A percentile compares a stretch with the other conserved stretches of the same genome.
Evolutionary conservation across 169 alveolate genomes (phyloP).

Genomic region (Perkinsus olseni): DNA sequence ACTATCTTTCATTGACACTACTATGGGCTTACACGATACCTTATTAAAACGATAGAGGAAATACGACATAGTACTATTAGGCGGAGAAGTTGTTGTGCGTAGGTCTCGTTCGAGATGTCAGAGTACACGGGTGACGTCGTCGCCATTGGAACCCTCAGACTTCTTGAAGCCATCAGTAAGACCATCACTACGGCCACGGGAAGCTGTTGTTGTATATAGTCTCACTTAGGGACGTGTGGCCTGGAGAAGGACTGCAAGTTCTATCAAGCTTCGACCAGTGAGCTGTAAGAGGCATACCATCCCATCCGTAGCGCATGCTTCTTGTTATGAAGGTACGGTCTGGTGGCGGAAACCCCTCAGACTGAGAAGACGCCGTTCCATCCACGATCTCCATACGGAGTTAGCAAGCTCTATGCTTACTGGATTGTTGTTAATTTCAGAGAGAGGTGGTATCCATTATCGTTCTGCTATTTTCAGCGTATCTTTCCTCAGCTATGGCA

Average conservation of each 20-base stretch:
- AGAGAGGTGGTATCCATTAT: conserved; percentile 1
- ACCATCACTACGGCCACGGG: too few relatives aligned
- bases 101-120: conserved; percentile 68
- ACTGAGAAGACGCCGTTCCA: conserved; percentile 63
- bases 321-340: conserved; percentile 20
- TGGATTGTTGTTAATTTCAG: conserved; percentile 51
- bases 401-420: conserved; percentile 52
- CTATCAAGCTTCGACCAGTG: conserved; percentile 62
- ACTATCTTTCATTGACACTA: too few relatives aligned
- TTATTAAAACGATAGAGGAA: too few relatives aligned
- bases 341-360: conserved; percentile 22
- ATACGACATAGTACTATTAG: too few relatives aligned
- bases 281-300: conserved; percentile 28
- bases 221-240: conserved; percentile 8
- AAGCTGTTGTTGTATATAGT: not conserved
- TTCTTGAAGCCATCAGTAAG: conserved; percentile 51
- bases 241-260: conserved; percentile 20
- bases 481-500: conserved; percentile 27
- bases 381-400: conserved; percentile 77
- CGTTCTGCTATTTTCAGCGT: too few relatives aligned
- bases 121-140: conserved; percentile 59
- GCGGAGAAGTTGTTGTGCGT: too few relatives aligned
- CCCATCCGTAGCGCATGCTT: too few relatives aligned
- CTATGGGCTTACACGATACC: too few relatives aligned
- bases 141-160: conserved; percentile 50